phyloP scores from a whole-genome alignment of 2,329 filamentous ascomycete species.

The Paraphaeosphaeria minitans region DNA sequence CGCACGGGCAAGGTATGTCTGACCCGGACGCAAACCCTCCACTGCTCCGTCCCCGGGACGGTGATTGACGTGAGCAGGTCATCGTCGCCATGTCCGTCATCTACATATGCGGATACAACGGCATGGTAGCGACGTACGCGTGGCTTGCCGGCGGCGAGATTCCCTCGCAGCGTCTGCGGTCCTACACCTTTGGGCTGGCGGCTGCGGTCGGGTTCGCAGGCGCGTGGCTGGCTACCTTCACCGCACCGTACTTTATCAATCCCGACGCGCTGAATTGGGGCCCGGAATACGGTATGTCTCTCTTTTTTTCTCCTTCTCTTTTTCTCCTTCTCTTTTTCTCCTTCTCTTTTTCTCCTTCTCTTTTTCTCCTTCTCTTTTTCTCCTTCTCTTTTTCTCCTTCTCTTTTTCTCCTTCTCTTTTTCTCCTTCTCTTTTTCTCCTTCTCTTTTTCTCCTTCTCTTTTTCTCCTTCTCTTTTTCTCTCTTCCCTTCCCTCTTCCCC shows the following conservation, averaged over 20 bases:
- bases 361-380: too few species aligned
- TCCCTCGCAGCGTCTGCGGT: conserved; percentile 62
- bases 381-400: too few species aligned
- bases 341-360: too few species aligned
- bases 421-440: too few species aligned
- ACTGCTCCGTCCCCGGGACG: too few species aligned
- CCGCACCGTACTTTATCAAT: conserved; percentile 66
- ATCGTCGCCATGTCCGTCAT: conserved; percentile 61
- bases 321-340: too few species aligned
- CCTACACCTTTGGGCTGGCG: conserved; percentile 62
- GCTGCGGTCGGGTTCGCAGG: conserved; percentile 60
- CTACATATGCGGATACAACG: conserved; percentile 61
- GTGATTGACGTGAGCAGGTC: conserved; percentile 26
- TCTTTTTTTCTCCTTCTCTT: not conserved
- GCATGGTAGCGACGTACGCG: conserved; percentile 61
- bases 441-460: too few species aligned
- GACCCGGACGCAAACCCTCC: too few species aligned
- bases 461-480: not conserved
- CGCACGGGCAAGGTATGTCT: conserved; percentile 47
- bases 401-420: too few species aligned
- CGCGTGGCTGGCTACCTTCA: conserved; percentile 62
- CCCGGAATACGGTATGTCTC: conserved; percentile 55
- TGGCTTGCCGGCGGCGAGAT: conserved; percentile 64
- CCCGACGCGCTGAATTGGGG: conserved; percentile 61
- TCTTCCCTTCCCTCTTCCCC: not conserved